Percentiles rank a stretch among this genome's conserved stretches.
phyloP scores from a whole-genome alignment of 2,329 filamentous ascomycete genomes.

The Trichoderma koningii region DNA sequence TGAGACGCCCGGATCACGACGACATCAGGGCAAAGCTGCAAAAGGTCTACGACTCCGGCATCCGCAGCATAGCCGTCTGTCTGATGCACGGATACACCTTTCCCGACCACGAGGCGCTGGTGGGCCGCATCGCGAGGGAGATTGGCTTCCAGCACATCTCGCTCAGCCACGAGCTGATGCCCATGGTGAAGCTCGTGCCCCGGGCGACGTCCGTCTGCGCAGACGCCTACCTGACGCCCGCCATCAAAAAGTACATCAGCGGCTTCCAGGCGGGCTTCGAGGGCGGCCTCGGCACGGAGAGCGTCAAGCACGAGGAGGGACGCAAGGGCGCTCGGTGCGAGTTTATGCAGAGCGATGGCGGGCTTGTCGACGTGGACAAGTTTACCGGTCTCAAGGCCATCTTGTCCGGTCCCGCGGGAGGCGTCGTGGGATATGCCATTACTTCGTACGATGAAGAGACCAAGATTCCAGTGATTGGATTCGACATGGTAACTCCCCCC shows the following conservation, averaged over 20 bases:
- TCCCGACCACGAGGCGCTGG: conserved; percentile 77
- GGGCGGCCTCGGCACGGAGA: conserved; percentile 75
- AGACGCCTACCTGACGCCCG: conserved; percentile 49
- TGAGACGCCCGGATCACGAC: conserved; percentile 59
- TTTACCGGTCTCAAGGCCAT: conserved; percentile 87
- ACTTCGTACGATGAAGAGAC: conserved; percentile 86
- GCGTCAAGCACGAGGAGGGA: conserved; percentile 66
- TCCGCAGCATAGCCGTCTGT: conserved; percentile 83
- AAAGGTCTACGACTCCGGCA: conserved; percentile 63
- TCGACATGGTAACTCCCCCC: conserved; percentile 68
- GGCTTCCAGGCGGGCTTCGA: conserved; percentile 80
- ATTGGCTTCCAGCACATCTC: conserved; percentile 78
- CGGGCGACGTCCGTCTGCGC: conserved; percentile 48
- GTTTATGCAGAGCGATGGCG: conserved; percentile 91
- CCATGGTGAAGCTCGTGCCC: conserved; percentile 50
- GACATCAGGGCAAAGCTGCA: conserved; percentile 61
- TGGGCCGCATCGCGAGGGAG: conserved; percentile 74
- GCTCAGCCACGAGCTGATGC: conserved; percentile 46
- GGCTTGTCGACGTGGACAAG: conserved; percentile 70
- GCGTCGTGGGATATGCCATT: conserved; percentile 88
- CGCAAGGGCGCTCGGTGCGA: conserved; percentile 78
- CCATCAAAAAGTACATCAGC: conserved; percentile 54
- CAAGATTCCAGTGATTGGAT: conserved; percentile 84
- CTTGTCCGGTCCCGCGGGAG: conserved; percentile 86
- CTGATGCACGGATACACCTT: conserved; percentile 93